Conservation (phyloP, 2,329 filamentous ascomycete genomes). For the Aspergillus fumigatus region DNA sequence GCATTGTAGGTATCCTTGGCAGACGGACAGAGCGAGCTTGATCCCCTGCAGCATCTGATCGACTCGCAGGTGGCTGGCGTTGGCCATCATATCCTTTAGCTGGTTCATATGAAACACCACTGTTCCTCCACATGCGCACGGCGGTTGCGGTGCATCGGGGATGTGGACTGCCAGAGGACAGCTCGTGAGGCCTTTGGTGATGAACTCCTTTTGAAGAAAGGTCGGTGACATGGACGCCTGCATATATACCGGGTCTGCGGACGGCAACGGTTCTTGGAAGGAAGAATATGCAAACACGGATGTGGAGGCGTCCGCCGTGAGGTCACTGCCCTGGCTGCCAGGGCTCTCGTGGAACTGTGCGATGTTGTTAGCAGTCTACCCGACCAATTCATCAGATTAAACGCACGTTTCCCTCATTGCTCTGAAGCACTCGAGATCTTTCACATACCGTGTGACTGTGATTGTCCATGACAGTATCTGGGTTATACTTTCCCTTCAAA, state of each 20-base stretch:
- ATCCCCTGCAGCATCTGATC: slow-evolving; percentile 31
- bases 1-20: slow-evolving; percentile 28
- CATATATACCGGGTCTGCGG: slow-evolving; percentile 15
- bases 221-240: slow-evolving; percentile 29
- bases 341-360: neutral
- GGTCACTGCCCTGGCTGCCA: neutral
- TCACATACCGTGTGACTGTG: slow-evolving; percentile 1
- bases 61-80: slow-evolving; percentile 24
- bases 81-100: slow-evolving; percentile 26
- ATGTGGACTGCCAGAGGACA: slow-evolving; percentile 26
- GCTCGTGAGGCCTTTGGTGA: slow-evolving; percentile 23
- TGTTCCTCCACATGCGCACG: slow-evolving; percentile 28
- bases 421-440: neutral
- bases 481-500: slow-evolving; percentile 13
- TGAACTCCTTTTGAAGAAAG: slow-evolving; percentile 25
- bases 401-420: neutral
- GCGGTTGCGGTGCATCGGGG: slow-evolving; percentile 16
- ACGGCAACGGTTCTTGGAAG: neutral
- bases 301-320: neutral
- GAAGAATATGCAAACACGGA: neutral
- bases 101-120: slow-evolving; percentile 28
- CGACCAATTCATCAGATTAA: neutral
- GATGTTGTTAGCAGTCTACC: neutral
- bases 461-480: slow-evolving; percentile 9
- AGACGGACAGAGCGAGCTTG: slow-evolving; percentile 25